A percentile compares a stretch with the other conserved stretches of the same genome.
phyloP scores from a whole-genome alignment of 805 yeast genomes.

The Priceomyces carsonii region DNA sequence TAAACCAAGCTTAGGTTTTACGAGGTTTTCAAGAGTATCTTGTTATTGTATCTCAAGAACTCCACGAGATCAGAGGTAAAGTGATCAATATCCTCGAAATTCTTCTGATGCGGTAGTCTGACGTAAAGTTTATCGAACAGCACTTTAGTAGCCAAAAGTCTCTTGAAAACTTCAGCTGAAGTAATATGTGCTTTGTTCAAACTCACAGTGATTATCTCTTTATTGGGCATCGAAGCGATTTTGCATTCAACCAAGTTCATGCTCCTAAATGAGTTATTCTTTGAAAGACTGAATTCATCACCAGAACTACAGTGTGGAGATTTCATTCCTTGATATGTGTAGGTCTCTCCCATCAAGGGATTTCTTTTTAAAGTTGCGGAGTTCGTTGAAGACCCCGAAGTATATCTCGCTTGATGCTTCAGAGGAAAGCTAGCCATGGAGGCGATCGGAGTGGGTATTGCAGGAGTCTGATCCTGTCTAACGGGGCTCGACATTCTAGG shows the following conservation, averaged over 20 bases:
- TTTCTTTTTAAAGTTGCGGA: slow-evolving; percentile 5
- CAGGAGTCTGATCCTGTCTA: background rate
- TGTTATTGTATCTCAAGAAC: slow-evolving; percentile 18
- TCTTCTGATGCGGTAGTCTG: slow-evolving; percentile 19
- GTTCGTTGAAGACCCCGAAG: slow-evolving; percentile 1
- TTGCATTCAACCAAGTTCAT: slow-evolving; percentile 25
- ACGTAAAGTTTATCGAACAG: slow-evolving; percentile 28
- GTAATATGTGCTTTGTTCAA: slow-evolving; percentile 22
- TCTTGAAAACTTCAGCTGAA: slow-evolving; percentile 26
- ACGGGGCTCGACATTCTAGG: no score
- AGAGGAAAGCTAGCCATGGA: slow-evolving; percentile 1
- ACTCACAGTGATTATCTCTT: slow-evolving; percentile 27
- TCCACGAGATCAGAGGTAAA: slow-evolving; percentile 20
- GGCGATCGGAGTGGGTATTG: background rate
- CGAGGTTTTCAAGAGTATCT: slow-evolving; percentile 22
- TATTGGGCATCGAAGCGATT: slow-evolving; percentile 22
- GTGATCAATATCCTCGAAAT: slow-evolving; percentile 29
- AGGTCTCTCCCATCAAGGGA: slow-evolving; percentile 1
- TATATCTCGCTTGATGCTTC: slow-evolving; percentile 10
- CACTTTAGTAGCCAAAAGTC: slow-evolving; percentile 22
- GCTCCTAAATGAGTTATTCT: slow-evolving; percentile 4
- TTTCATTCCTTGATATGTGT: slow-evolving; percentile 1
- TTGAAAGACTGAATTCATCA: slow-evolving; percentile 1
- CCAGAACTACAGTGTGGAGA: slow-evolving; percentile 8
- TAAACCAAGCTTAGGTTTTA: no score